A percentile compares a stretch with the other conserved stretches of the same genome.
These are phyloP conservation scores for Aureoboletus auriporus DNA, from an alignment of 768 basidiomycete genomes.

Conservation along the genomic window DNA sequence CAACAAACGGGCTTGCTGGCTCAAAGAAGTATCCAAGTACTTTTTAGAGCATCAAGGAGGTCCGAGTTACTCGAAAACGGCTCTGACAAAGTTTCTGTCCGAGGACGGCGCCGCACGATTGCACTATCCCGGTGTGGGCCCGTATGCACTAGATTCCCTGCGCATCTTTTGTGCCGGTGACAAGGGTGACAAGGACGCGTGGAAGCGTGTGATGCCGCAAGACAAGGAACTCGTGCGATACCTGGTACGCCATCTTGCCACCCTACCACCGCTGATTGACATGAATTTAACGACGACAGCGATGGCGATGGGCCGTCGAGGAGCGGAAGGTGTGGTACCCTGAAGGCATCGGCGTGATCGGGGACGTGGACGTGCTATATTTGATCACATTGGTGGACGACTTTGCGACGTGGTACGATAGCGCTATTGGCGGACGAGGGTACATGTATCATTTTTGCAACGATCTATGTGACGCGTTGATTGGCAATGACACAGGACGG, in stretches of 20 bases:
- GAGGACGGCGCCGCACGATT: constrained; percentile 33
- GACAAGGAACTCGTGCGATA: constrained; percentile 72
- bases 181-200: constrained; percentile 37
- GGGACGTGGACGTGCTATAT: constrained; percentile 35
- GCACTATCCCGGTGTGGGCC: constrained; percentile 61
- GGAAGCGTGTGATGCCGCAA: constrained; percentile 57
- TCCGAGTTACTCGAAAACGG: constrained; percentile 17
- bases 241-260: constrained; percentile 43
- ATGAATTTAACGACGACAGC: constrained; percentile 35
- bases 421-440: constrained; percentile 20
- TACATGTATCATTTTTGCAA: constrained; percentile 24
- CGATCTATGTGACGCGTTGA: constrained; percentile 14
- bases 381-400: constrained; percentile 38
- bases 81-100: background rate
- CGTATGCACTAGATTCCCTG: constrained; percentile 74
- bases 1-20: constrained; percentile 50
- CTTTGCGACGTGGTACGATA: constrained; percentile 29
- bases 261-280: background rate
- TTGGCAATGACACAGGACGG: background rate
- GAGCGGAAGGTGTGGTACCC: constrained; percentile 52
- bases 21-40: constrained; percentile 49
- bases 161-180: constrained; percentile 55
- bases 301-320: constrained; percentile 68
- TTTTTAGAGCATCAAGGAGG: constrained; percentile 42
- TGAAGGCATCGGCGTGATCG: constrained; percentile 34